Base-by-base conservation (phyloP, 495 filamentous ascomycete species). In the Neurospora sp. region DNA sequence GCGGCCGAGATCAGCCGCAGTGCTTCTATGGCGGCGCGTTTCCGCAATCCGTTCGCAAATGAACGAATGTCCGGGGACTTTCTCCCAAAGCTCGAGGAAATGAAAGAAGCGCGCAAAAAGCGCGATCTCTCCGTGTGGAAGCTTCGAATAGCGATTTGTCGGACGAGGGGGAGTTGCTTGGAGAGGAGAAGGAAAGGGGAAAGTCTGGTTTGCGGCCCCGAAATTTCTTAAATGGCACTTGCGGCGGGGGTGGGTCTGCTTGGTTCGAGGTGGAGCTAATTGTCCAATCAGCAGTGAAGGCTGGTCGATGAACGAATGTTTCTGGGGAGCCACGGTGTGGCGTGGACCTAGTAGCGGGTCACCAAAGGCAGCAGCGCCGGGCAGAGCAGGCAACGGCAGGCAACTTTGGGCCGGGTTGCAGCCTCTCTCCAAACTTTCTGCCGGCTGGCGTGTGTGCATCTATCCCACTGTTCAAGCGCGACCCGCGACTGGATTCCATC, bases 21-120 rank as follows among this genome's bases (percentile, higher is more conserved):
- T 96, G 93, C 93, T 97, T 97, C 90, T 97, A 93, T 96, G 94
- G 93, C 93, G 94, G 93, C 91, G 93, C 93, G 92, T 97, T 96
- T 96, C 92, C 93, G 93, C 92, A 86, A 78, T 87, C 79, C 84
- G 77, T 39, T 71, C 12, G 40, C 31, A 71, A 42, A 76, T 83
- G 84, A 84, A 88, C 88, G 88, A 88, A 75, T 91, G 94, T 98
- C 96, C 95, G 96, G 94, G 96, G 96, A 99, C 96, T 99, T 99
- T 99, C 94, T 96, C 95, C 96, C 93, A 92, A 97, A 97, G 93
- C 93, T 79, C 69, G 37, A 65, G 40, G 39, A 38, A 71, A 78
- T 74, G 76, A 73, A 82, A 79, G 83, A 81, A 81, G 75, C 79
- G 79, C 76, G 81, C 70, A 16, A 77, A 79, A 78, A 41, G 75